Evolutionary conservation across 1,284 basidiomycete species (phyloP).

Genomic region (Cryptococcus sp.): DNA sequence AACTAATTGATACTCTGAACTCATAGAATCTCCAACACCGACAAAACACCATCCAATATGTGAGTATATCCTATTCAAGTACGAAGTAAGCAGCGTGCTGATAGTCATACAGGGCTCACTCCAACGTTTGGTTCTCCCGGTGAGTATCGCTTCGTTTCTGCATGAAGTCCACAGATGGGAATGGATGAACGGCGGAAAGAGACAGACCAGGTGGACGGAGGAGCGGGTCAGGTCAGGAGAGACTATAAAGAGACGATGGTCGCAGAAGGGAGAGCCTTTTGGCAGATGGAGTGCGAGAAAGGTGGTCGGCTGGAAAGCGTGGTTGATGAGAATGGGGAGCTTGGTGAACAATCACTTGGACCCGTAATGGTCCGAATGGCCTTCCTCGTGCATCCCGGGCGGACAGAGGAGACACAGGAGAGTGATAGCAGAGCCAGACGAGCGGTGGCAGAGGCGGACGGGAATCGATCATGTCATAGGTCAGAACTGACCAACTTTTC

Average conservation of each 20-base stretch:
- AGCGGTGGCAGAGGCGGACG: background rate
- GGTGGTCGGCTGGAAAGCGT: no score
- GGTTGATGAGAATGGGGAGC: no score
- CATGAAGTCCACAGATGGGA: no score
- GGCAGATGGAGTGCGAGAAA: no score
- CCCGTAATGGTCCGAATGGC: no score
- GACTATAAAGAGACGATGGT: no score
- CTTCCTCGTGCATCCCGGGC: background rate
- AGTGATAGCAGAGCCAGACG: background rate
- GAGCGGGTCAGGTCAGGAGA: no score
- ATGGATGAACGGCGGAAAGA: no score
- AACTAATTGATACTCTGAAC: background rate
- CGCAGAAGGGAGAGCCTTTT: no score
- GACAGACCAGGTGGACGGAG: no score
- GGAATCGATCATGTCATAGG: background rate
- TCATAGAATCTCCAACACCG: background rate
- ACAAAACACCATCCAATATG: slow-evolving; percentile 15
- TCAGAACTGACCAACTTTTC: background rate
- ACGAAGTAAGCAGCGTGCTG: slow-evolving; percentile 1
- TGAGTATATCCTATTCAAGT: slow-evolving; percentile 1
- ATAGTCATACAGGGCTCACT: slow-evolving; percentile 48
- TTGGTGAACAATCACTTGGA: no score
- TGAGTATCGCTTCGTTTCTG: slow-evolving; percentile 23
- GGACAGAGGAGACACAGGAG: background rate
- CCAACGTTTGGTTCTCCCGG: slow-evolving; percentile 56